Conservation (phyloP, 2,329 filamentous ascomycete genomes). For the Kalaharituber pfeilii region DNA sequence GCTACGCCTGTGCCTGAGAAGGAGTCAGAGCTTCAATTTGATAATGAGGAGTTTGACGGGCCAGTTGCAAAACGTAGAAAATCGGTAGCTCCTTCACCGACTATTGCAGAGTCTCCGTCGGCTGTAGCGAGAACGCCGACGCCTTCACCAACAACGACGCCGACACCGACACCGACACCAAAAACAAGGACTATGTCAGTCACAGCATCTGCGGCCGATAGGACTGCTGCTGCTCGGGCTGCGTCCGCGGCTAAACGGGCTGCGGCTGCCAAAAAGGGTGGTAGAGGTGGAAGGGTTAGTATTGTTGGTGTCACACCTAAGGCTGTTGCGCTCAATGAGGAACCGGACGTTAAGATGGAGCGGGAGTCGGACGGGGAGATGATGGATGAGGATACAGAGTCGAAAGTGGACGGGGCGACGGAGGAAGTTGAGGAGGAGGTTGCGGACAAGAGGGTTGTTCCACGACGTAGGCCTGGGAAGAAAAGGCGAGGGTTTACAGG, state of each 20-base stretch:
- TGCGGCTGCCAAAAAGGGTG: background rate
- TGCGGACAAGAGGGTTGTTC: background rate
- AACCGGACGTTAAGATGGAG: background rate
- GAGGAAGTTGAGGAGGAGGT: background rate
- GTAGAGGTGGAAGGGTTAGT: background rate
- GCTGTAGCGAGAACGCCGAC: background rate
- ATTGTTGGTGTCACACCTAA: background rate
- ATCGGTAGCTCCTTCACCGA: background rate
- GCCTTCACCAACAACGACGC: background rate
- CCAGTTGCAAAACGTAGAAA: background rate
- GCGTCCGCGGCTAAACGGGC: background rate
- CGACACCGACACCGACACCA: background rate
- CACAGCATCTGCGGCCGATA: background rate
- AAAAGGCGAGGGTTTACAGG: background rate
- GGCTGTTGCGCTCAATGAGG: background rate
- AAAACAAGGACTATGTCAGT: background rate
- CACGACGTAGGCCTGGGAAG: background rate
- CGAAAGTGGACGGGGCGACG: conserved; percentile 1
- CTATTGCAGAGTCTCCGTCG: background rate
- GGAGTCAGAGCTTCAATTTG: background rate
- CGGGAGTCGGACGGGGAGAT: background rate
- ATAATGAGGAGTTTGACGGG: background rate
- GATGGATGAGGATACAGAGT: background rate
- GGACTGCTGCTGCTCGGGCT: background rate
- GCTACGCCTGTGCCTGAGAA: background rate